These are phyloP conservation scores for Macadamia integrifolia DNA, from an alignment of 164 flowering plant species.

Conservation along the genomic window DNA sequence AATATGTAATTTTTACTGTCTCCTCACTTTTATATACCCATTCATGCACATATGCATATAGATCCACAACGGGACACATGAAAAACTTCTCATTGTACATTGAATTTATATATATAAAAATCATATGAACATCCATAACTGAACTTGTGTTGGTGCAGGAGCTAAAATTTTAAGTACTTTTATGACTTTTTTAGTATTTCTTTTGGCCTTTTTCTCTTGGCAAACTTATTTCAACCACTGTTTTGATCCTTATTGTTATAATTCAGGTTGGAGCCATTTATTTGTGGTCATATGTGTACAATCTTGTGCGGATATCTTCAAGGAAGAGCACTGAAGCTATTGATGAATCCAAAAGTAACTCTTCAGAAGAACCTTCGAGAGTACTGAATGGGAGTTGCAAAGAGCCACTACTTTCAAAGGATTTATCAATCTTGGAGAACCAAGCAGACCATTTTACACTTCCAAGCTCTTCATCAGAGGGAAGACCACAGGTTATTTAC, in stretches of 20 bases:
- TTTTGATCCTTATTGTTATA: slow-evolving; percentile 1
- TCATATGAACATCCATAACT: neutral
- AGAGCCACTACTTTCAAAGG: slow-evolving; percentile 23
- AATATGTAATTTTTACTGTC: no score
- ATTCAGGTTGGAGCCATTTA: slow-evolving; percentile 63
- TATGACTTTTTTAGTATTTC: no score
- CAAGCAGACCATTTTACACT: slow-evolving; percentile 10
- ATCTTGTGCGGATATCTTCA: slow-evolving; percentile 44
- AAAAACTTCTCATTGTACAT: no score
- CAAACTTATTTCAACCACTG: neutral
- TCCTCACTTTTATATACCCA: no score
- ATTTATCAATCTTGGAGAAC: slow-evolving; percentile 10
- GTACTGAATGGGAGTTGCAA: slow-evolving; percentile 12
- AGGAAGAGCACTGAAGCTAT: slow-evolving; percentile 10
- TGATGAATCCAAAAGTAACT: slow-evolving; percentile 8
- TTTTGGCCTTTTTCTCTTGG: no score
- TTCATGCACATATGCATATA: no score
- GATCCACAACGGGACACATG: no score
- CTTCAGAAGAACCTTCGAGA: slow-evolving; percentile 20
- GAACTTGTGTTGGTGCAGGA: no score
- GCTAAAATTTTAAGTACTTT: no score
- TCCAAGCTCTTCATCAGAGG: slow-evolving; percentile 3
- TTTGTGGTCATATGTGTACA: slow-evolving; percentile 72
- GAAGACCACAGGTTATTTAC: no score
- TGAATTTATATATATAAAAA: neutral